Conservation (phyloP, 768 basidiomycete species). For the Russula lepida region DNA sequence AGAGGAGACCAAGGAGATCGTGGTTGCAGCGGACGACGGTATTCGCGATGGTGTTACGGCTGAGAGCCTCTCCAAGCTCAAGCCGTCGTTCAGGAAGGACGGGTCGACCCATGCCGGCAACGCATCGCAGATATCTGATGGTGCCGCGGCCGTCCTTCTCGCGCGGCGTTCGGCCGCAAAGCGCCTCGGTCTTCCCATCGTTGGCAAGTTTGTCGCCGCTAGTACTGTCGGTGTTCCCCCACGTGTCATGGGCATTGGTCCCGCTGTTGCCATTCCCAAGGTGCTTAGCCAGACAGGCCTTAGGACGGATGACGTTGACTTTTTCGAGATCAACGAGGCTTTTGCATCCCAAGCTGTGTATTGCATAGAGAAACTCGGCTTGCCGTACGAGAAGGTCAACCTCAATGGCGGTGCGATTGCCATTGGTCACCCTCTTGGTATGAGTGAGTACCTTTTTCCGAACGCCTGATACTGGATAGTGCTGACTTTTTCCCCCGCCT, state of each 20-base stretch:
- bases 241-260: slow-evolving; percentile 87
- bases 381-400: slow-evolving; percentile 77
- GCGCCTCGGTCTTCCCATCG: slow-evolving; percentile 74
- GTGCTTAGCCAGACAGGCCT: slow-evolving; percentile 61
- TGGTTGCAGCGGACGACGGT: slow-evolving; percentile 79
- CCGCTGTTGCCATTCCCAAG: slow-evolving; percentile 79
- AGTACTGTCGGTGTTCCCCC: slow-evolving; percentile 74
- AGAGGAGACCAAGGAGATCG: slow-evolving; percentile 52
- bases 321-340: slow-evolving; percentile 90
- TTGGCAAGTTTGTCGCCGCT: slow-evolving; percentile 77
- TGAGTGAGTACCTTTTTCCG: slow-evolving; percentile 43
- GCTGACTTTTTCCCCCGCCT: background rate
- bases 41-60: slow-evolving; percentile 78
- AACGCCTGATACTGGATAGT: background rate
- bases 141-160: slow-evolving; percentile 84
- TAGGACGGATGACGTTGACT: slow-evolving; percentile 65
- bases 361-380: slow-evolving; percentile 56
- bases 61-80: slow-evolving; percentile 70
- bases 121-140: slow-evolving; percentile 86
- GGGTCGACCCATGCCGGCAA: slow-evolving; percentile 80
- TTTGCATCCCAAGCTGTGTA: slow-evolving; percentile 81
- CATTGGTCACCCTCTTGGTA: slow-evolving; percentile 81
- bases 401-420: slow-evolving; percentile 84
- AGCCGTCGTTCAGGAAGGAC: slow-evolving; percentile 74
- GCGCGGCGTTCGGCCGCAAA: slow-evolving; percentile 72